phyloP scores from a whole-genome alignment of 2,329 filamentous ascomycete genomes.

The Cladosporium sp. region DNA sequence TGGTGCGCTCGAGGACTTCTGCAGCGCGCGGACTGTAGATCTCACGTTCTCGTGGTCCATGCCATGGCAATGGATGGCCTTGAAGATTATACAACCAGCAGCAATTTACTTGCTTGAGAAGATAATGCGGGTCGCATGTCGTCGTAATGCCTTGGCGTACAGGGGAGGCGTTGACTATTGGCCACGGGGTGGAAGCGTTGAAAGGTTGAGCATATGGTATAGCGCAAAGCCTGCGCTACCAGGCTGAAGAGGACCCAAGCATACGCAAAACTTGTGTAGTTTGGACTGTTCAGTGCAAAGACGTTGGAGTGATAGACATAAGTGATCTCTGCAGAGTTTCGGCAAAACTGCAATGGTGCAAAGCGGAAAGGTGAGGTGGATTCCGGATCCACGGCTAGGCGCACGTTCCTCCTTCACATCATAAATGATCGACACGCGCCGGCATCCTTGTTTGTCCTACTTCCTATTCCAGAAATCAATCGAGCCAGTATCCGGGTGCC shows the following conservation, averaged over 20 bases:
- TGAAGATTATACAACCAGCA: background rate
- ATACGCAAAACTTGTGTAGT: background rate
- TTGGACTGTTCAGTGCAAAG: background rate
- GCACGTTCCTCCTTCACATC: conserved; percentile 1
- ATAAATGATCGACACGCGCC: background rate
- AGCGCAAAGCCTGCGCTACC: background rate
- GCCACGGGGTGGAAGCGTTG: background rate
- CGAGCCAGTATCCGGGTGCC: background rate
- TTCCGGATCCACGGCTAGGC: background rate
- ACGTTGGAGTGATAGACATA: conserved; percentile 1
- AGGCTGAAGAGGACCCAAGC: background rate
- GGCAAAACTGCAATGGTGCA: background rate
- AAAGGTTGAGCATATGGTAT: background rate
- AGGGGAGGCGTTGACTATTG: background rate
- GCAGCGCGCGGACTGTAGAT: conserved; percentile 5
- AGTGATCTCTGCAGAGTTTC: conserved; percentile 9
- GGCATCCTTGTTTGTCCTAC: background rate
- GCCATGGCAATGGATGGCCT: background rate
- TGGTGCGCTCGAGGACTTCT: background rate
- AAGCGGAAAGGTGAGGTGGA: conserved; percentile 6
- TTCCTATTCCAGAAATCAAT: background rate
- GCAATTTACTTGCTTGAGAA: background rate
- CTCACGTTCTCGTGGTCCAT: background rate
- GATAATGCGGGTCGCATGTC: background rate
- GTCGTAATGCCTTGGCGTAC: background rate